A percentile compares a stretch with the other conserved stretches of the same genome.
phyloP scores from a whole-genome alignment of 176 grass and related monocot genomes.

The Phoenix roebelenii region DNA sequence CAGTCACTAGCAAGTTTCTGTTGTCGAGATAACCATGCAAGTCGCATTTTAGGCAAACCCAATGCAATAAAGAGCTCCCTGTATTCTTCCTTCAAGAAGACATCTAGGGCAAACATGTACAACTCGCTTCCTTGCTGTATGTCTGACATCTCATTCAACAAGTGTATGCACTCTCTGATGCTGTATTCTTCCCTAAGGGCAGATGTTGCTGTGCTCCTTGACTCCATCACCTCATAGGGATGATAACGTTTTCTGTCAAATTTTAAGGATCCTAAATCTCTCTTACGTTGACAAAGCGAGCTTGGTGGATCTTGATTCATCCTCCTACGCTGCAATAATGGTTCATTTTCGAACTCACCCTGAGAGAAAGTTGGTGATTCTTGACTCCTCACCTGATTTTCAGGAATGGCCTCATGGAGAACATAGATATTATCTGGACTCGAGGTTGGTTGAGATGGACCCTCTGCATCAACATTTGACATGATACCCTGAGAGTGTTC shows the following conservation, averaged over 20 bases:
- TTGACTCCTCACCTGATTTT: no score
- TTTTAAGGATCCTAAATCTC: neutral
- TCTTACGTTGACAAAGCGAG: no score
- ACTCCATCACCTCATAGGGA: neutral
- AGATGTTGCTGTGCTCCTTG: neutral
- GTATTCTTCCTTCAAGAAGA: neutral
- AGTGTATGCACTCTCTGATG: conserved; percentile 1
- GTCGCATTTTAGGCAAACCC: neutral
- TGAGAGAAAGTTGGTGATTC: no score
- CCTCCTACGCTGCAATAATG: no score
- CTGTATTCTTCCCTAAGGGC: neutral
- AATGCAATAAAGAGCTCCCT: conserved; percentile 3
- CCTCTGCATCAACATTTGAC: neutral
- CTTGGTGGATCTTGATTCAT: no score
- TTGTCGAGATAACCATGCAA: neutral
- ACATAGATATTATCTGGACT: neutral
- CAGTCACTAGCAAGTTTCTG: neutral
- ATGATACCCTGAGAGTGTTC: neutral
- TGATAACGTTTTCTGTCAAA: neutral
- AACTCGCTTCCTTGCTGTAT: conserved; percentile 1
- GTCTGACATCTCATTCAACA: conserved; percentile 1
- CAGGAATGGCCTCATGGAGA: no score
- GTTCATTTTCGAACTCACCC: no score
- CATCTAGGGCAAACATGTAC: neutral
- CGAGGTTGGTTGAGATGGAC: neutral